Evolutionary conservation across 192 early-diverging fungal species (phyloP), one percentile per base, ranked within the genome.

Genomic region (Diversispora eburnea): DNA sequence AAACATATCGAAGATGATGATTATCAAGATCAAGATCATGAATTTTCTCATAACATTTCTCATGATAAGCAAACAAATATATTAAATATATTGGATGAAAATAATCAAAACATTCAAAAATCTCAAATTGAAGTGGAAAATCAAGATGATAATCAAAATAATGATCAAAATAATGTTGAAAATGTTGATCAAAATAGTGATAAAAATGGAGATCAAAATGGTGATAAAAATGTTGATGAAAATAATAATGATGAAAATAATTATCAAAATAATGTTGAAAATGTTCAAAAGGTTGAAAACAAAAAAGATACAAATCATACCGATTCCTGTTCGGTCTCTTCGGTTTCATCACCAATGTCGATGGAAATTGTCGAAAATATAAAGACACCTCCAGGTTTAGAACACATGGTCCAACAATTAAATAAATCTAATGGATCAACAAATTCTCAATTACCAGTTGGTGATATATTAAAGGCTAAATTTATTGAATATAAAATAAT

Each of bases 391-490:
- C 41, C 69, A 39, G 58, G 15, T 9, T 39, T 62, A 43, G 79
- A 80, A 42, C 25, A 33, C 25, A 52, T 55, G 8, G 76, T 68
- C 0, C 73, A 77, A 47, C 67, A 72, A 67, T 69, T 77, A 20
- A 75, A 79, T 5, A 66, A 68, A 25, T 76, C 77, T 56, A 73
- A 63, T 8, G 47, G 58, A 42, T 33, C 75, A 5, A 15, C 56
- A 8, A 41, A 76, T 5, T 61, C 74, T 8, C 48, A 80, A 33
- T 76, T 88, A 33, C 80, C 90, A 5, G 89, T 91, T 12, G 92
- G 92, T 6, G 91, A 93, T 75, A 84, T 89, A 72, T 81, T 92
- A 60, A 92, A 92, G 72, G 80, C 82, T 71, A 85, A 88, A 65
- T 85, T 91, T 43, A 86, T 92, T 19, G 81, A 89, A 64, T 83